These are phyloP conservation scores for Nigrospora oryzae DNA, from an alignment of 2,329 filamentous ascomycete species.

Conservation along the genomic window DNA sequence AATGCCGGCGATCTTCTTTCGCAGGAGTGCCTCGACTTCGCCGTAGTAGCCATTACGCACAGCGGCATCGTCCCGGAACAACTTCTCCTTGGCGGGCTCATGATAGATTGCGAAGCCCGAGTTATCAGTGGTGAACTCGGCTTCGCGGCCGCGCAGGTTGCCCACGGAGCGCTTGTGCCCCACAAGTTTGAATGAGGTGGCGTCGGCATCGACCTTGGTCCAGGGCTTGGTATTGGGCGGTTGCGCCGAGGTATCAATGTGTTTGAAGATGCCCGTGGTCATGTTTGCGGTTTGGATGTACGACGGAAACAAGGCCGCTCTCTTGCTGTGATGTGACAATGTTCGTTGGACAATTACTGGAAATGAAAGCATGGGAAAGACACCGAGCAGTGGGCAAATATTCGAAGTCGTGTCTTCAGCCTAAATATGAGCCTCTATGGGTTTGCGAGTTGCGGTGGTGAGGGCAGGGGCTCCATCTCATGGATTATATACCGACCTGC, in stretches of 20 bases:
- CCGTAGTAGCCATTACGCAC: constrained; percentile 51
- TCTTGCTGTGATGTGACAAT: no score
- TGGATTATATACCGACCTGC: no score
- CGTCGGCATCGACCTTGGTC: constrained; percentile 55
- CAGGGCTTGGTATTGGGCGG: constrained; percentile 43
- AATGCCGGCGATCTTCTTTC: constrained; percentile 42
- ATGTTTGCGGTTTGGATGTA: constrained; percentile 25
- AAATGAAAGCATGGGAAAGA: no score
- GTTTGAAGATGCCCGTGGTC: constrained; percentile 51
- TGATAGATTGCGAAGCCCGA: constrained; percentile 49
- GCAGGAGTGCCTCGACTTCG: constrained; percentile 51
- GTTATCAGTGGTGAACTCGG: constrained; percentile 45
- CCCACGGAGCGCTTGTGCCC: constrained; percentile 38
- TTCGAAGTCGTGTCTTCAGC: no score
- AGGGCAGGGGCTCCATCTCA: no score
- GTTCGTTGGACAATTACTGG: no score
- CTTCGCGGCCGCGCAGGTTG: constrained; percentile 43
- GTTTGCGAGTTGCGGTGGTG: no score
- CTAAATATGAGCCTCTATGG: no score
- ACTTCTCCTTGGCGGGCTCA: constrained; percentile 41
- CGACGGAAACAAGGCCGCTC: neutral
- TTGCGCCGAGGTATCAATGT: constrained; percentile 48
- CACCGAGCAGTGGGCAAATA: no score
- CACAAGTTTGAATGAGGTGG: constrained; percentile 40
- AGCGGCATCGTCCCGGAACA: constrained; percentile 45